Evolutionary conservation across 306 rosid species (phyloP).

Genomic region (Vicia villosa): DNA sequence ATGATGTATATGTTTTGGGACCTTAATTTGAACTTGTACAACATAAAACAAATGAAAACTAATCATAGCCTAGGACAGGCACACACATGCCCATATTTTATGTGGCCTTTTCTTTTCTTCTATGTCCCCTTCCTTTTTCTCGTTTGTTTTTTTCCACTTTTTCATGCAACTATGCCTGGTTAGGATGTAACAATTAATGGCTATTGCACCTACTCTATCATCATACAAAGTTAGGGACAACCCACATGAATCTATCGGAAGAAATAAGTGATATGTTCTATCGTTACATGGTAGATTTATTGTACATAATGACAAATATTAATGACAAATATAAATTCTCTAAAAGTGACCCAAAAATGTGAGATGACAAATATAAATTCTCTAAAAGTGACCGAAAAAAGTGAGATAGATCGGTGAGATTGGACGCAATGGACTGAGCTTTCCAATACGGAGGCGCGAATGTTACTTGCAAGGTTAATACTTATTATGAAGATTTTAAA

Average conservation of each 20-base stretch:
- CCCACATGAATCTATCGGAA: constrained; percentile 7
- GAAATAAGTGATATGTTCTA: no score
- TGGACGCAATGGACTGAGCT: no score
- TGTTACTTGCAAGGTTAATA: no score
- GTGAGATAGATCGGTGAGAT: no score
- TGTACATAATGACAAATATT: no score
- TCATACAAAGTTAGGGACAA: constrained; percentile 5
- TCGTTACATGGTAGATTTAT: no score
- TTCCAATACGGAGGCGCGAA: no score
- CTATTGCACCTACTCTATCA: constrained; percentile 29
- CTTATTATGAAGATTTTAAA: no score
- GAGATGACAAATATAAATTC: no score
- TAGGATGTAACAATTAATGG: constrained; percentile 26
- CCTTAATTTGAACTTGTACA: constrained; percentile 9
- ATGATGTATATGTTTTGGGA: constrained; percentile 28
- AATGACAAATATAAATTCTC: no score
- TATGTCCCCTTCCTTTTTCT: not conserved
- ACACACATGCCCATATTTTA: constrained; percentile 35
- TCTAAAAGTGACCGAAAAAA: no score
- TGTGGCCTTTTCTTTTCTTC: constrained; percentile 10
- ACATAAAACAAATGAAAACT: constrained; percentile 23
- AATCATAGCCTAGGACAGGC: constrained; percentile 28
- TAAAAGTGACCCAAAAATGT: no score
- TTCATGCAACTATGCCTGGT: constrained; percentile 23
- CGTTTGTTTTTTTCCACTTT: constrained; percentile 21